A percentile compares a stretch with the other conserved stretches of the same genome.
phyloP scores from a whole-genome alignment of 371 early-diverging fungal genomes.

The Catenaria anguillulae region DNA sequence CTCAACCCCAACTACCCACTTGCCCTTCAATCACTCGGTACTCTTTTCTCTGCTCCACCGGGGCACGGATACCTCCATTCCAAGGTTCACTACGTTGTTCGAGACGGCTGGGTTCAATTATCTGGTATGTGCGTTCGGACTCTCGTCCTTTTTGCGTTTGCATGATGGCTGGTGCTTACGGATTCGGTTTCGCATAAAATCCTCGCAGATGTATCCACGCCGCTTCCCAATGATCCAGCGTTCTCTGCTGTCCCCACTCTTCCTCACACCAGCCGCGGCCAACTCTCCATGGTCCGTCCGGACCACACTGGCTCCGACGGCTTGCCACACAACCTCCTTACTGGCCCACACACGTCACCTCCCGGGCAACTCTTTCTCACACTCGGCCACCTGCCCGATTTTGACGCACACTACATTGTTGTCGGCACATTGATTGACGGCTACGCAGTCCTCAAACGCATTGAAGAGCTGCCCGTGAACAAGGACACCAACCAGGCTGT shows the following conservation, averaged over 20 bases:
- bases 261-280: neutral
- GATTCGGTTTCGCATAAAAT: too few species aligned
- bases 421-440: neutral
- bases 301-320: neutral
- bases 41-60: neutral
- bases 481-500: neutral
- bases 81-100: neutral
- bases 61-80: neutral
- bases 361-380: neutral
- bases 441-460: neutral
- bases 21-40: neutral
- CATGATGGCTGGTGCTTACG: too few species aligned
- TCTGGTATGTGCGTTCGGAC: neutral
- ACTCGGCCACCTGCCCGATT: conserved; percentile 1
- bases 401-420: neutral
- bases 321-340: neutral
- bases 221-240: too few species aligned
- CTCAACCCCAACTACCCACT: neutral
- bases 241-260: neutral
- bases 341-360: neutral
- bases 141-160: neutral
- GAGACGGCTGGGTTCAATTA: neutral
- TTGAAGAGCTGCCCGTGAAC: neutral
- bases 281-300: neutral
- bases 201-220: too few species aligned